These are phyloP conservation scores for Fragilariopsis cylindrus DNA, from an alignment of 108 stramenopile species.

Conservation along the genomic window DNA sequence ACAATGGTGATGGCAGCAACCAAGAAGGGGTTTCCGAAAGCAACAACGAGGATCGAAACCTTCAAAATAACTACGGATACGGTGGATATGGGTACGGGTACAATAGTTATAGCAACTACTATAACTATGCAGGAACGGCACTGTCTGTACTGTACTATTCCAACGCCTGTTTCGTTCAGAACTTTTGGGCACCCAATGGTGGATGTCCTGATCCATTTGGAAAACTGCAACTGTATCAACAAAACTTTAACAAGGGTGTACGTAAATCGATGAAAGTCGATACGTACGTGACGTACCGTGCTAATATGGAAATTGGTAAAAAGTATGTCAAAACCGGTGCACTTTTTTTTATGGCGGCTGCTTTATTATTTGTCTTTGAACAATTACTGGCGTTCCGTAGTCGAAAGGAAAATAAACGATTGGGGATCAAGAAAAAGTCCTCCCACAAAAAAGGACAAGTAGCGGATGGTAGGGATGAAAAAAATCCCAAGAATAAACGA, in stretches of 20 bases:
- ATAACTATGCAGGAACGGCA: constrained; percentile 20
- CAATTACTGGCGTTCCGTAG: constrained; percentile 7
- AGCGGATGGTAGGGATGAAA: neutral
- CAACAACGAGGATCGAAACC: neutral
- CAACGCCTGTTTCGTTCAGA: constrained; percentile 44
- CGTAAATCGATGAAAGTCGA: constrained; percentile 22
- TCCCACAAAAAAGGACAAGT: too few relatives aligned
- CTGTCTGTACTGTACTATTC: constrained; percentile 25
- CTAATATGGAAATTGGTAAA: constrained; percentile 14
- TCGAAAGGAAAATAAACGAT: neutral
- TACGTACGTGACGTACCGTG: constrained; percentile 17
- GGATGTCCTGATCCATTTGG: constrained; percentile 59
- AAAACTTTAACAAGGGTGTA: constrained; percentile 40
- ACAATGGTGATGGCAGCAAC: neutral
- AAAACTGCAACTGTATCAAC: constrained; percentile 34
- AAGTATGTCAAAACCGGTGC: constrained; percentile 14
- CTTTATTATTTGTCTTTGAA: neutral
- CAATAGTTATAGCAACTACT: constrained; percentile 28
- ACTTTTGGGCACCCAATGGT: constrained; percentile 41
- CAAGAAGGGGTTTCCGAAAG: neutral
- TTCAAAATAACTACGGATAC: constrained; percentile 18
- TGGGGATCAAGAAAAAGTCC: neutral
- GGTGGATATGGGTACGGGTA: neutral
- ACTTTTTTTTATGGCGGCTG: constrained; percentile 4
- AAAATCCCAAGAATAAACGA: neutral